phyloP scores from a whole-genome alignment of 2,329 filamentous ascomycete genomes.

The Ophiostoma angusticollis region DNA sequence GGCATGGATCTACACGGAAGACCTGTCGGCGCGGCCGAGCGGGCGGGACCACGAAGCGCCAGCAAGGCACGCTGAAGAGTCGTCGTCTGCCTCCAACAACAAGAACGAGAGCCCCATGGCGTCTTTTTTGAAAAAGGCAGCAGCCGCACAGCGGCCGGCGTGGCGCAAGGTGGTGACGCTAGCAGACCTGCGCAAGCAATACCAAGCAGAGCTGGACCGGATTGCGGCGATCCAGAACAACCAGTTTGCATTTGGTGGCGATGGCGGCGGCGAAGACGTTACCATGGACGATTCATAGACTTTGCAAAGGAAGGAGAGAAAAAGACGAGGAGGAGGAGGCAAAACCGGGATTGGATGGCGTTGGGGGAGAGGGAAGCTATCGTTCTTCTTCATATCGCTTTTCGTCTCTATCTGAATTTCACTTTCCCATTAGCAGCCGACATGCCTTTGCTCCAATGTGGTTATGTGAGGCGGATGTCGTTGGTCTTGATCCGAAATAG shows the following conservation, averaged over 20 bases:
- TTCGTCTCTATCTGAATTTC: background rate
- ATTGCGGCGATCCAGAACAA: slow-evolving; percentile 80
- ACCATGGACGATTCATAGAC: slow-evolving; percentile 38
- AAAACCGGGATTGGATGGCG: background rate
- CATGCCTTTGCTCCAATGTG: too few relatives aligned
- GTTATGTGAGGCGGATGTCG: too few relatives aligned
- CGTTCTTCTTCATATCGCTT: background rate
- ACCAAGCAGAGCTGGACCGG: slow-evolving; percentile 79
- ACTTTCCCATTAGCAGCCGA: too few relatives aligned
- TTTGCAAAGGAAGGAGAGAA: background rate
- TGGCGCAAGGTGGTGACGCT: slow-evolving; percentile 74
- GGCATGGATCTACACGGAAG: slow-evolving; percentile 60
- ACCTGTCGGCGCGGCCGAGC: slow-evolving; percentile 19
- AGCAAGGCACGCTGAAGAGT: too few relatives aligned
- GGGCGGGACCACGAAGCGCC: background rate
- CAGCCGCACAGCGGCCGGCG: slow-evolving; percentile 13
- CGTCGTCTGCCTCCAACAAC: too few relatives aligned
- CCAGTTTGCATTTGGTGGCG: slow-evolving; percentile 62
- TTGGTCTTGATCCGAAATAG: too few relatives aligned
- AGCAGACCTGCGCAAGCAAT: slow-evolving; percentile 75
- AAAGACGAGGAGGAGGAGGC: background rate
- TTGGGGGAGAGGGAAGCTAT: too few relatives aligned
- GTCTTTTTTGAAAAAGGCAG: slow-evolving; percentile 16
- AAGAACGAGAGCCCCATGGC: slow-evolving; percentile 11
- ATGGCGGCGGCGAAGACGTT: slow-evolving; percentile 30